Conservation (phyloP, 768 basidiomycete species). For the Suillus subluteus region DNA sequence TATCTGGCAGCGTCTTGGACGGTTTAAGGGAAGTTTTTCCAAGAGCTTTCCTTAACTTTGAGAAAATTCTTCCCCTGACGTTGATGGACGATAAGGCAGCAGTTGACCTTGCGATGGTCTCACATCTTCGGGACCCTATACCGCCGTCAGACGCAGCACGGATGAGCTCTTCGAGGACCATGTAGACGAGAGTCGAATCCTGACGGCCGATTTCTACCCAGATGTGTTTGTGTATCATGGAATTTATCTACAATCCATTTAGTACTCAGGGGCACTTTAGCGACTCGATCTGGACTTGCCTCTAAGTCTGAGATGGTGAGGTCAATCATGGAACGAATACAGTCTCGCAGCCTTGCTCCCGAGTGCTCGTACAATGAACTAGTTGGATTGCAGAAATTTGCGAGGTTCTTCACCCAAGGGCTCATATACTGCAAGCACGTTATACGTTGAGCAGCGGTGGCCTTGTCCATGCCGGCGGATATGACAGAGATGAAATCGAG, state of each 20-base stretch:
- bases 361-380: constrained; percentile 70
- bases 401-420: constrained; percentile 88
- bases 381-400: constrained; percentile 69
- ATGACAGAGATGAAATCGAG: constrained; percentile 91
- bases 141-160: constrained; percentile 85
- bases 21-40: constrained; percentile 71
- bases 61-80: constrained; percentile 77
- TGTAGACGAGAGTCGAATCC: constrained; percentile 67
- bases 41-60: constrained; percentile 79
- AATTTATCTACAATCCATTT: constrained; percentile 53
- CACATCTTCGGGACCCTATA: constrained; percentile 73
- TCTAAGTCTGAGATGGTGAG: constrained; percentile 73
- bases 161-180: constrained; percentile 79
- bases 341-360: constrained; percentile 77
- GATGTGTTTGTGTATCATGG: constrained; percentile 69
- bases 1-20: constrained; percentile 66
- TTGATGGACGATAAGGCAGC: constrained; percentile 75
- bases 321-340: constrained; percentile 78
- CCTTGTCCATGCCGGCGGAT: constrained; percentile 60
- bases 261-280: constrained; percentile 8
- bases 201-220: constrained; percentile 79
- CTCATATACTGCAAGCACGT: constrained; percentile 80
- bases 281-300: constrained; percentile 42
- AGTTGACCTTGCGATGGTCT: constrained; percentile 74
- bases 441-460: constrained; percentile 55